Evolutionary conservation across 2,329 filamentous ascomycete genomes (phyloP), one percentile per base, ranked within the genome.

Genomic region (Dryadomyces quercivorus): DNA sequence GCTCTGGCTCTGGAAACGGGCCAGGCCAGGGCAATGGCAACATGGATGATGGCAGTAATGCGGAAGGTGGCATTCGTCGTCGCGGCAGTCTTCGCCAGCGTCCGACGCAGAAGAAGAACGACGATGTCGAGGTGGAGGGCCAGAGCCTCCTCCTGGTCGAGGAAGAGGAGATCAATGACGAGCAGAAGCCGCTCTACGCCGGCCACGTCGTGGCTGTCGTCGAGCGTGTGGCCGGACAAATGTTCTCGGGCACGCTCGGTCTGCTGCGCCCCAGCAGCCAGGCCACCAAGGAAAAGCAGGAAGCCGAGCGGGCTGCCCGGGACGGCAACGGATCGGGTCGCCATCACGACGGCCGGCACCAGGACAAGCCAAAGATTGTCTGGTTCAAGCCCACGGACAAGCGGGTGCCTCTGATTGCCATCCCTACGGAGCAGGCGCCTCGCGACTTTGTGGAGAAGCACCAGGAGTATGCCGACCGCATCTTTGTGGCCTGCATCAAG

Each of bases 331-430:
- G 75, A 60, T 78, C 79, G 60, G 72, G 73, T 53, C 84, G 86
- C 59, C 80, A 84, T 53, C 84, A 93, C 60, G 88, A 91, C 58
- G 84, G 86, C 60, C 88, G 91, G 53, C 82, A 88, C 59, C 90
- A 94, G 67, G 93, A 98, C 60, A 96, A 96, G 73, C 93, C 93
- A 59, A 98, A 98, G 82, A 98, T 98, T 71, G 93, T 98, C 45
- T 98, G 93, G 93, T 98, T 98, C 76, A 98, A 98, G 77, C 93
- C 93, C 56, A 98, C 93, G 1, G 93, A 98, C 72, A 97, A 98
- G 80, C 89, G 93, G 66, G 93, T 98, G 50, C 93, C 93, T 51
- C 77, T 98, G 61, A 98, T 98, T 69, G 93, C 93, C 53, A 98
- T 98, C 60, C 93, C 93, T 1, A 98, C 93, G 3, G 93, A 98